Conservation (phyloP, 108 stramenopile species). For the Cyclotella distinguenda region DNA sequence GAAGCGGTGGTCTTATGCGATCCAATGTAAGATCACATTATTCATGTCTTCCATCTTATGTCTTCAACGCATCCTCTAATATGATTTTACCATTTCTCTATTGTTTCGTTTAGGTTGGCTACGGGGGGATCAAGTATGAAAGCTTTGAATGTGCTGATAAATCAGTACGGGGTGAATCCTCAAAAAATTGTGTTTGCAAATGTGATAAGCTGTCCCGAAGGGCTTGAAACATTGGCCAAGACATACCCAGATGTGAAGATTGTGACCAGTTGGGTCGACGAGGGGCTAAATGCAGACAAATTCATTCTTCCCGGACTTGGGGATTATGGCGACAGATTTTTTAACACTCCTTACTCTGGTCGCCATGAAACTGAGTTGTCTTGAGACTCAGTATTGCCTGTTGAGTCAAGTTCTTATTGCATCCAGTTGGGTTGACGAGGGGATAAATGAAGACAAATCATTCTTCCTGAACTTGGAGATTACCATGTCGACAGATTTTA, state of each 20-base stretch:
- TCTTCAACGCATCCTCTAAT: no score
- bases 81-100: no score
- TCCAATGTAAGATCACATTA: no score
- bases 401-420: no score
- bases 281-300: constrained; percentile 88
- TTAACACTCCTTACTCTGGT: constrained; percentile 82
- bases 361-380: no score
- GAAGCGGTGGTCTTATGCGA: constrained; percentile 88
- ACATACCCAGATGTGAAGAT: constrained; percentile 74
- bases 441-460: no score
- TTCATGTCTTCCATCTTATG: no score
- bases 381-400: no score
- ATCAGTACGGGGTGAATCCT: constrained; percentile 60
- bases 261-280: constrained; percentile 91
- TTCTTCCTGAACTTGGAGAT: no score
- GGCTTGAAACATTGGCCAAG: constrained; percentile 58
- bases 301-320: constrained; percentile 98
- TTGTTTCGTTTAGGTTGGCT: no score
- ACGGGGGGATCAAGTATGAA: constrained; percentile 92
- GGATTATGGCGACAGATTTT: constrained; percentile 97
- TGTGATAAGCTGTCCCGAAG: constrained; percentile 96
- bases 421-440: no score
- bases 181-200: constrained; percentile 89
- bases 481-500: no score
- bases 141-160: constrained; percentile 78